phyloP scores from a whole-genome alignment of 2,329 filamentous ascomycete species.

The Stachybotrys elegans region DNA sequence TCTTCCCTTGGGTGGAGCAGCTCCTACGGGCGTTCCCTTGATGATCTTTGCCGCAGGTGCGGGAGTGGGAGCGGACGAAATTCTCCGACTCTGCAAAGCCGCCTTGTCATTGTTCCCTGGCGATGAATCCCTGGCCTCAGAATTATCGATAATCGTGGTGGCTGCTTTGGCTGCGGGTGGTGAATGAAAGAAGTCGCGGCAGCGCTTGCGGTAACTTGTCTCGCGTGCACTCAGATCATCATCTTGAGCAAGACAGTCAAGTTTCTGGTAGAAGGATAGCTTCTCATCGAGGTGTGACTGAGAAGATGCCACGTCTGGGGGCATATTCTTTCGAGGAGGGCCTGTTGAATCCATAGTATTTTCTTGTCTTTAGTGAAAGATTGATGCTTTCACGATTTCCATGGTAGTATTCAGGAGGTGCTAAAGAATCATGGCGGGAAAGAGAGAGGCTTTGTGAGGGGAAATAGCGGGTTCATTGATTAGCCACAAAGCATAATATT shows the following conservation, averaged over 20 bases:
- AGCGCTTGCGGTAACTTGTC: conserved; percentile 24
- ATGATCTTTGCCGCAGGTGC: conserved; percentile 13
- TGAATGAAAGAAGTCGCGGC: conserved; percentile 22
- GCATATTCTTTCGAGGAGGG: no score
- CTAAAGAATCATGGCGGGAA: no score
- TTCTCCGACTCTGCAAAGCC: conserved; percentile 6
- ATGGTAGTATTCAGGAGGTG: no score
- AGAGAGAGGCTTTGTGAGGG: no score
- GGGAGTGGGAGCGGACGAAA: conserved; percentile 8
- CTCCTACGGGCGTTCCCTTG: conserved; percentile 23
- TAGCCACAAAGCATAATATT: no score
- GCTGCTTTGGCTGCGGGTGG: conserved; percentile 2
- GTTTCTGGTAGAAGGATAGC: conserved; percentile 37
- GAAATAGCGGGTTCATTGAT: no score
- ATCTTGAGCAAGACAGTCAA: conserved; percentile 24
- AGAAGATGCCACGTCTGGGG: no score
- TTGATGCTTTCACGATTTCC: no score
- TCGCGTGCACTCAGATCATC: conserved; percentile 25
- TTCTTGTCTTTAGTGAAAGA: no score
- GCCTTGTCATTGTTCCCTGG: not conserved
- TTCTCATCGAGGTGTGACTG: conserved; percentile 34
- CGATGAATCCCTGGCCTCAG: not conserved
- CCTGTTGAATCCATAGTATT: no score
- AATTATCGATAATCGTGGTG: not conserved
- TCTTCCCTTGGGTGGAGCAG: conserved; percentile 13